phyloP scores from a whole-genome alignment of 1,284 basidiomycete species.

The Boletellus deceptivus region DNA sequence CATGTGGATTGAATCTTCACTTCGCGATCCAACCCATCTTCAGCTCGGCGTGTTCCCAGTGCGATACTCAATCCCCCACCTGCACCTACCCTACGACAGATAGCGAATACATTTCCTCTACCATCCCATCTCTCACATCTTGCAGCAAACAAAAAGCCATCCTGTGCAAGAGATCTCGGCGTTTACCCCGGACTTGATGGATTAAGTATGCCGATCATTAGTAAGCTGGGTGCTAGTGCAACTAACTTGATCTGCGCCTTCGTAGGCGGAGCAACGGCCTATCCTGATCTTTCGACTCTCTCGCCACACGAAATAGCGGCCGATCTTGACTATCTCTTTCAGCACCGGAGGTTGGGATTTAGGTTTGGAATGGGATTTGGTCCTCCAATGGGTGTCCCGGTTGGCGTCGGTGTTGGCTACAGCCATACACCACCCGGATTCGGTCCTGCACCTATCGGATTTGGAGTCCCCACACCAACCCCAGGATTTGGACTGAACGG shows the following conservation, averaged over 20 bases:
- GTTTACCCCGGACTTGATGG: conserved; percentile 21
- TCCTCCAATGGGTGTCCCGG: conserved; percentile 26
- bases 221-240: conserved; percentile 9
- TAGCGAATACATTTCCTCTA: conserved; percentile 42
- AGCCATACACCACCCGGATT: conserved; percentile 19
- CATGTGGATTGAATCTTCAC: background rate
- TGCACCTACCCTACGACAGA: conserved; percentile 49
- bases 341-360: conserved; percentile 39
- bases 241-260: conserved; percentile 6
- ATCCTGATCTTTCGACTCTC: conserved; percentile 55
- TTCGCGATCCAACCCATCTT: conserved; percentile 3
- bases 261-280: conserved; percentile 35
- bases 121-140: conserved; percentile 23
- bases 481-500: conserved; percentile 25
- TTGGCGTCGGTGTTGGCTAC: conserved; percentile 23
- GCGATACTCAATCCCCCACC: conserved; percentile 42
- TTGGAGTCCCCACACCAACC: conserved; percentile 15
- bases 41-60: conserved; percentile 51
- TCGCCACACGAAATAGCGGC: conserved; percentile 48
- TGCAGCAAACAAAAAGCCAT: conserved; percentile 16
- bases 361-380: conserved; percentile 32
- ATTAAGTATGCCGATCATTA: conserved; percentile 16
- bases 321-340: conserved; percentile 57
- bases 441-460: conserved; percentile 17
- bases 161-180: conserved; percentile 17